Percentiles rank a stretch among this genome's conserved stretches.
phyloP scores from a whole-genome alignment of 345 rosid species.

The Moricandia arvensis region DNA sequence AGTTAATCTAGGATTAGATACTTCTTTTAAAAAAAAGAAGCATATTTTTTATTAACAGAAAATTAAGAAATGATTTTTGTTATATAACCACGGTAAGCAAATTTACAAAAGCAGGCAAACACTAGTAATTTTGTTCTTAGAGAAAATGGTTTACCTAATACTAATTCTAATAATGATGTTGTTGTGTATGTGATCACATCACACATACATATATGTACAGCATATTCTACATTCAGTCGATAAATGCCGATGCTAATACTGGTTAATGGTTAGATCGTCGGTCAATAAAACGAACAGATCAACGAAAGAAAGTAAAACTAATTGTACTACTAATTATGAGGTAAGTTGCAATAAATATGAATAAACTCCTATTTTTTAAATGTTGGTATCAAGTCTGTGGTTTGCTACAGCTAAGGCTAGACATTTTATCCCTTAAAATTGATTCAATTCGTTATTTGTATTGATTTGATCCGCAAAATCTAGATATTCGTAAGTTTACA shows the following conservation, averaged over 20 bases:
- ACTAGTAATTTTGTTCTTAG: neutral
- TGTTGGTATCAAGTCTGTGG: constrained; percentile 28
- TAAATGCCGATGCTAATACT: neutral
- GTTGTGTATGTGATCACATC: neutral
- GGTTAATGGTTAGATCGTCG: neutral
- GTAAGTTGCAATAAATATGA: neutral
- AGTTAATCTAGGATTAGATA: neutral
- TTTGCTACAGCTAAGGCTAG: constrained; percentile 1
- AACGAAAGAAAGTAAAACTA: constrained; percentile 4
- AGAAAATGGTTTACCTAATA: neutral
- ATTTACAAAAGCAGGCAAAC: neutral
- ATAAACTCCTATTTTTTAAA: neutral
- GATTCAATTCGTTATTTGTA: too few species aligned
- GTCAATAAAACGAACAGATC: constrained; percentile 31
- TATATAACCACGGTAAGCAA: neutral
- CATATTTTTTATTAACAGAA: neutral
- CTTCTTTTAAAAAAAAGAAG: neutral
- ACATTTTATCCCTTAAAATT: too few species aligned
- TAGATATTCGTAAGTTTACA: too few species aligned
- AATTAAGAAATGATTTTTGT: neutral
- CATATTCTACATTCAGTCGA: constrained; percentile 1
- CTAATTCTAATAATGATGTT: neutral
- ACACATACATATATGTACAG: neutral
- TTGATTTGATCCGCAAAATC: too few species aligned
- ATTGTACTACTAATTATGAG: neutral